Conservation (phyloP, 106 monocot species). For the Dendrobium nobile region DNA sequence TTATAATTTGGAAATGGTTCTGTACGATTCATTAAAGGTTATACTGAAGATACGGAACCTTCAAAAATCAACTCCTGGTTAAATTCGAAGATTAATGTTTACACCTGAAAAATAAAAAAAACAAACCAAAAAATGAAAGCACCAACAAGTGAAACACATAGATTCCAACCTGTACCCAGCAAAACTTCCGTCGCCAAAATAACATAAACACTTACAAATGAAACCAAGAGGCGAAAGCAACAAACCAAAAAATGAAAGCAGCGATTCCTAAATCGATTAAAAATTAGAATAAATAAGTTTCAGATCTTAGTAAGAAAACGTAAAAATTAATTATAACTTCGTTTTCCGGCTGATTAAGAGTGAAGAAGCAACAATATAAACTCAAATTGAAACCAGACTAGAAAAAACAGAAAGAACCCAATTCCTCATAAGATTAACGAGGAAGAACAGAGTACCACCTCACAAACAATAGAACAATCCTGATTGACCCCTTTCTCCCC, state of each 20-base stretch:
- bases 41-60: neutral
- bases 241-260: neutral
- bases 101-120: neutral
- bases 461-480: conserved; percentile 81
- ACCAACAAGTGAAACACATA: too few species aligned
- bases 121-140: neutral
- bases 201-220: neutral
- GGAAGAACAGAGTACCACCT: conserved; percentile 30
- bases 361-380: neutral
- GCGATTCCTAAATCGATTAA: too few species aligned
- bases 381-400: neutral
- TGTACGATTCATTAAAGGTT: neutral
- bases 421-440: neutral
- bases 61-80: neutral
- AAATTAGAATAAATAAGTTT: too few species aligned
- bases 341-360: neutral
- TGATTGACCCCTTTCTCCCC: conserved; percentile 93
- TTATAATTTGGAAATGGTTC: neutral
- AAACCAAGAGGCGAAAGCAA: neutral
- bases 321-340: too few species aligned
- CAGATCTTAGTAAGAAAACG: too few species aligned
- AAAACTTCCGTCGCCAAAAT: too few species aligned
- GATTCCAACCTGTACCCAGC: too few species aligned
- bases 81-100: neutral
- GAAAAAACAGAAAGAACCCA: neutral